A percentile compares a stretch with the other conserved stretches of the same genome.
Evolutionary conservation across 495 filamentous ascomycete genomes (phyloP).

Genomic region (Pyronema omphalodes): DNA sequence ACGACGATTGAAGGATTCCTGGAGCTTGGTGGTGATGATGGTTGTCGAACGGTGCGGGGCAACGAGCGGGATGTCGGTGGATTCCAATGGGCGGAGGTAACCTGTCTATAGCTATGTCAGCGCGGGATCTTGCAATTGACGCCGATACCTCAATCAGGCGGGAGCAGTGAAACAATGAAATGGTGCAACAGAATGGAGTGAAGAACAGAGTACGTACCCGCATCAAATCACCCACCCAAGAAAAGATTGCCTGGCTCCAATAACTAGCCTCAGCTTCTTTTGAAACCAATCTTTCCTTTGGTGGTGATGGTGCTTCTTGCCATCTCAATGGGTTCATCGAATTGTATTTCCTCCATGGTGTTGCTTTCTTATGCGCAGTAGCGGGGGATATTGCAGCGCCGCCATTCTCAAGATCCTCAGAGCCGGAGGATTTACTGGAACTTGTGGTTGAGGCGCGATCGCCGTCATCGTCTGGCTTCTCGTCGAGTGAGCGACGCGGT

Average conservation of each 20-base stretch:
- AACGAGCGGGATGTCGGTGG: slow-evolving; percentile 71
- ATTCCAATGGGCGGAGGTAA: slow-evolving; percentile 66
- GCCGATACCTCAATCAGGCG: too few relatives aligned
- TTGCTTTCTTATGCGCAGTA: not conserved
- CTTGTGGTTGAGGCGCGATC: not conserved
- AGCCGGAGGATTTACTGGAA: not conserved
- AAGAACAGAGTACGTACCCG: slow-evolving; percentile 28
- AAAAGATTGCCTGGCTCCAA: slow-evolving; percentile 42
- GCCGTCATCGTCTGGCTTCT: not conserved
- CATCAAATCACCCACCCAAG: slow-evolving; percentile 56
- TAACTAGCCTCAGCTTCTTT: slow-evolving; percentile 42
- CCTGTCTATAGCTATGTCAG: slow-evolving; percentile 34
- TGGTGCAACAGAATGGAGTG: not conserved
- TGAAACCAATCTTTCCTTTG: slow-evolving; percentile 34
- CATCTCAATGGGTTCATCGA: slow-evolving; percentile 41
- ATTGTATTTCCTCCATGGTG: slow-evolving; percentile 5
- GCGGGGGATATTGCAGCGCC: not conserved
- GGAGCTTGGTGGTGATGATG: slow-evolving; percentile 42
- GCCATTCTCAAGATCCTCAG: slow-evolving; percentile 1
- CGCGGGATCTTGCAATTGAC: not conserved
- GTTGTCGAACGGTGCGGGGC: slow-evolving; percentile 63
- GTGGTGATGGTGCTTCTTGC: slow-evolving; percentile 40
- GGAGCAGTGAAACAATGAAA: not conserved
- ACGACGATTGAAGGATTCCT: slow-evolving; percentile 47
- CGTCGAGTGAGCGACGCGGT: too few relatives aligned